Base-by-base conservation (phyloP, 495 filamentous ascomycete genomes). In the Ramalina intermedia region DNA sequence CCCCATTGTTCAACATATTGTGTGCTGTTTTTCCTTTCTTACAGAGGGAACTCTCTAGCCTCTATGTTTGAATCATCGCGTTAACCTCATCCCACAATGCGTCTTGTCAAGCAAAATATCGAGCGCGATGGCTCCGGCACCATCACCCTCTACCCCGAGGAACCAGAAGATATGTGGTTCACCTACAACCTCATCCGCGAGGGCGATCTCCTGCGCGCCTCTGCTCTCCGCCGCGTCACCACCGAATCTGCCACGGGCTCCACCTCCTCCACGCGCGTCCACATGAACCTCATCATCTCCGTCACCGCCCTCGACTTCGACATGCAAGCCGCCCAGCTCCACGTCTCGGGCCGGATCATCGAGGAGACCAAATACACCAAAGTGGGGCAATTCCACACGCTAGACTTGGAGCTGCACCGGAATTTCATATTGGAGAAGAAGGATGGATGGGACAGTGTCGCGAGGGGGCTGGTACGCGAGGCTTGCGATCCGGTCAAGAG, bases 81-180 rank as follows among this genome's bases (percentile, higher is more conserved):
- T 13, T 33, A 9, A 13, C 7, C 12, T 33, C 8, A 11, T 11
- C 29, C 29, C 20, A 39, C 14, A 6, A 87, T 87, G 83, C 74
- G 79, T 26, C 74, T 85, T 26, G 69, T 85, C 52, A 85, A 82
- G 59, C 77, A 80, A 45, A 73, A 81, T 46, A 80, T 93, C 49
- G 79, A 85, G 54, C 76, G 76, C 29, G 69, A 85, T 68, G 85
- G 84, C 71, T 81, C 83, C 4, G 86, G 84, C 11, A 78, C 69
- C 48, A 78, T 94, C 54, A 86, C 82, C 24, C 71, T 98, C 43
- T 75, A 85, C 43, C 89, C 91, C 2, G 80, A 87, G 60, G 91
- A 95, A 58, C 86, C 88, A 27, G 91, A 96, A 68, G 91, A 98
- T 63, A 95, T 98, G 88, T 98, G 91, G 91, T 89, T 96, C 59